A percentile compares a stretch with the other conserved stretches of the same genome.
These are phyloP conservation scores for Umbelopsis sp. DNA, from an alignment of 192 early-diverging fungal species.

Conservation along the genomic window DNA sequence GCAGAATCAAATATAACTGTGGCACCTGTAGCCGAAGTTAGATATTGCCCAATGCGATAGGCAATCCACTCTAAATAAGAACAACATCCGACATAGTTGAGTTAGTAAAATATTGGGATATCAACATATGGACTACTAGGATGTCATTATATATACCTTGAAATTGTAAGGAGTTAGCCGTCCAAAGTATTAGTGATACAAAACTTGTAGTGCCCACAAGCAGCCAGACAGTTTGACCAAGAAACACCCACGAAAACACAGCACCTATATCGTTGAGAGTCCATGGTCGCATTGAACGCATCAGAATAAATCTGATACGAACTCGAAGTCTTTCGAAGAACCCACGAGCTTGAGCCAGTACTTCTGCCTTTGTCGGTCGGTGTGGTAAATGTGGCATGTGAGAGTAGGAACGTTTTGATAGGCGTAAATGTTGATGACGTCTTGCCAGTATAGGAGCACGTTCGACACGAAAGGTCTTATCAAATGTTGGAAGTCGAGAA, in stretches of 20 bases:
- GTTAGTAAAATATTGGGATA: too few species aligned
- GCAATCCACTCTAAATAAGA: slow-evolving; percentile 69
- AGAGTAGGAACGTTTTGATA: slow-evolving; percentile 8
- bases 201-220: slow-evolving; percentile 89
- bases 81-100: not conserved
- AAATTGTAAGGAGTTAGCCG: slow-evolving; percentile 82
- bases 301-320: slow-evolving; percentile 60
- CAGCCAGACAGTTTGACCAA: slow-evolving; percentile 84
- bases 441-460: not conserved
- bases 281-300: slow-evolving; percentile 72
- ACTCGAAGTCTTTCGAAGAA: slow-evolving; percentile 65
- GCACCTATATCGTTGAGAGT: slow-evolving; percentile 89
- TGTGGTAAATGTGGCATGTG: slow-evolving; percentile 29
- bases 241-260: slow-evolving; percentile 83
- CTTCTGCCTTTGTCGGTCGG: slow-evolving; percentile 46
- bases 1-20: slow-evolving; percentile 88
- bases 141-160: slow-evolving; percentile 55
- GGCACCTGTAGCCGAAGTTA: slow-evolving; percentile 79
- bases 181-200: slow-evolving; percentile 75
- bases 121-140: too few species aligned
- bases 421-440: slow-evolving; percentile 1
- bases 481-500: not conserved
- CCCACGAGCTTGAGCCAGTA: slow-evolving; percentile 58
- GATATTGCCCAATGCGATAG: slow-evolving; percentile 73
- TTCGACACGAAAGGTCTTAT: not conserved